These are phyloP conservation scores for Tricholoma matsutake DNA, from an alignment of 768 basidiomycete genomes.

Conservation along the genomic window DNA sequence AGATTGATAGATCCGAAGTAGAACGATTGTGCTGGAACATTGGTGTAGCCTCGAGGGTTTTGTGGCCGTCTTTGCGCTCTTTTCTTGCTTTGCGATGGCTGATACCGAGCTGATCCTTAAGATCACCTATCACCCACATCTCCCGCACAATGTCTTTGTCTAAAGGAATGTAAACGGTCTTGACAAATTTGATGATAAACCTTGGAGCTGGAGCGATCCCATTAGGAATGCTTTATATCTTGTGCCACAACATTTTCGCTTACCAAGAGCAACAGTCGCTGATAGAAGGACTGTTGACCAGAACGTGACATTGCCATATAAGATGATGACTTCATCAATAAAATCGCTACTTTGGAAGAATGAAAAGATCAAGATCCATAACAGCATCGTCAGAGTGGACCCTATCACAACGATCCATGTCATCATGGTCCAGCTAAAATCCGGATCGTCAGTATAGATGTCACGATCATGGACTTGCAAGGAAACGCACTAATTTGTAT, in stretches of 20 bases:
- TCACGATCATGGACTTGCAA: neutral
- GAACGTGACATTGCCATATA: conserved; percentile 79
- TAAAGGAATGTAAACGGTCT: conserved; percentile 68
- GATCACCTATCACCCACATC: conserved; percentile 81
- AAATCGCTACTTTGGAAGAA: conserved; percentile 73
- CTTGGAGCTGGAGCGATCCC: conserved; percentile 58
- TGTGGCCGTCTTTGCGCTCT: conserved; percentile 23
- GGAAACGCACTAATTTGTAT: conserved; percentile 77
- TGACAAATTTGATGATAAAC: conserved; percentile 72
- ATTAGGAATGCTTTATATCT: neutral
- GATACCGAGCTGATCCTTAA: conserved; percentile 80
- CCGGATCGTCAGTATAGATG: conserved; percentile 19
- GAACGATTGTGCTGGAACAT: conserved; percentile 73
- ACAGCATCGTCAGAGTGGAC: conserved; percentile 74
- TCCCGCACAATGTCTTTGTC: conserved; percentile 93
- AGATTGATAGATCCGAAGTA: conserved; percentile 52
- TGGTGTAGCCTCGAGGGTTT: conserved; percentile 59
- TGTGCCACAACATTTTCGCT: conserved; percentile 16
- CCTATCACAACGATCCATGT: conserved; percentile 82
- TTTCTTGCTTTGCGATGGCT: conserved; percentile 56
- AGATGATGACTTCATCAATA: conserved; percentile 62
- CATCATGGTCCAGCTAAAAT: conserved; percentile 71
- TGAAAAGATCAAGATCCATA: conserved; percentile 91
- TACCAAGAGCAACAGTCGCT: conserved; percentile 69
- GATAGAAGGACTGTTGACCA: conserved; percentile 79